Percentiles rank a stretch among this genome's conserved stretches.
Evolutionary conservation across 345 rosid species (phyloP).

Genomic region (Viola odorata): DNA sequence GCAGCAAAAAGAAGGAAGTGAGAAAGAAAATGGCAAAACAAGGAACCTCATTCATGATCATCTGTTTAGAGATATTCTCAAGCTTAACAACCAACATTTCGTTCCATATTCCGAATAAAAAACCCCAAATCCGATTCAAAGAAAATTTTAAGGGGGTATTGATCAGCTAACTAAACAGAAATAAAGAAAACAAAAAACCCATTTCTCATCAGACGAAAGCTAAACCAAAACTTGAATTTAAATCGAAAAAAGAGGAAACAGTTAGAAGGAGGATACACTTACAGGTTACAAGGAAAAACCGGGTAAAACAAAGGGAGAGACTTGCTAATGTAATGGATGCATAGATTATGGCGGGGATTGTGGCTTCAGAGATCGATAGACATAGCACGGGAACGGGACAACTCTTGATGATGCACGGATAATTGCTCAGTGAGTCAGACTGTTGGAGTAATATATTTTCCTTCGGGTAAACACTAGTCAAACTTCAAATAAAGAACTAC

Average conservation of each 20-base stretch:
- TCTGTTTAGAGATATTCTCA: neutral
- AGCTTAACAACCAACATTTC: neutral
- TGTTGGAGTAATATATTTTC: too few species aligned
- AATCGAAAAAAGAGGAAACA: neutral
- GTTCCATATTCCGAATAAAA: neutral
- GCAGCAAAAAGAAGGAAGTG: neutral
- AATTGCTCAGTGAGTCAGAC: too few species aligned
- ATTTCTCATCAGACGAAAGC: neutral
- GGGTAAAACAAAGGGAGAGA: neutral
- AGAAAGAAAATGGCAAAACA: neutral
- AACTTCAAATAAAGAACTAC: too few species aligned
- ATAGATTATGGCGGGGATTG: neutral
- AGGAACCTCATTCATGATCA: neutral
- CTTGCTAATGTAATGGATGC: too few species aligned
- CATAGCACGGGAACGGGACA: too few species aligned
- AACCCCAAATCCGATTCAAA: too few species aligned
- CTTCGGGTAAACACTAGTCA: too few species aligned
- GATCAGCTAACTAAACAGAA: neutral
- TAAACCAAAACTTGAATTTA: neutral
- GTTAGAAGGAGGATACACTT: neutral
- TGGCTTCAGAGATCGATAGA: neutral
- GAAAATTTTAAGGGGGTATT: neutral
- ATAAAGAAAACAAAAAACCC: neutral
- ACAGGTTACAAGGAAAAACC: neutral
- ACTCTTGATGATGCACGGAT: too few species aligned